Base-by-base conservation (phyloP, 805 yeast species). In the Komagataella ulmi region DNA sequence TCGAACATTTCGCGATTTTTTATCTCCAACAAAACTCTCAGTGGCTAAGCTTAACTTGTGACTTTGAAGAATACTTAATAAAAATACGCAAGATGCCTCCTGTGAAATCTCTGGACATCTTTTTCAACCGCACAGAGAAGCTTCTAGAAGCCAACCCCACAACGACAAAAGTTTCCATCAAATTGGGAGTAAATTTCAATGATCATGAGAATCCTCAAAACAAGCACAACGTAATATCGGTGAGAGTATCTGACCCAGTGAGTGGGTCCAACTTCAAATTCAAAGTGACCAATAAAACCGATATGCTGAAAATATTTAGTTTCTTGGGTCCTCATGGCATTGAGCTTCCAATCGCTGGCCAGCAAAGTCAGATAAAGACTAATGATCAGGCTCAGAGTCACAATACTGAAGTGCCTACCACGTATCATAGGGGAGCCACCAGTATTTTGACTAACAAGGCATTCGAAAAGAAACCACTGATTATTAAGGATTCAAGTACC, bases 261-360 rank as follows among this genome's bases (percentile, higher is more conserved):
- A 46, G 48, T 7, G 47, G 90, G 6, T 72, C 80, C 45, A 74
- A 81, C 54, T 75, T 81, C 64, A 74, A 72, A 54, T 79, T 73
- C 61, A 72, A 70, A 54, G 80, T 91, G 1, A 68, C 69, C 55
- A 82, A 83, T 56, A 66, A 74, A 49, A 87, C 88, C 62, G 95
- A 88, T 63, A 75, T 89, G 47, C 80, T 87, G 21, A 75, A 90
- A 57, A 61, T 88, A 19, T 67, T 86, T 62, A 77, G 86, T 49
- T 84, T 86, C 6, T 61, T 88, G 49, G 95, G 95, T 0, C 89
- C 89, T 4, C 69, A 73, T 51, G 83, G 48, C 12, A 44, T 49
- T 24, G 48, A 51, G 36, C 7, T 47, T 12, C 45, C 51, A 8
- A 51, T 17, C 6, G 8, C 21, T 19, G 18, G 18, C 44, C 18